phyloP scores from a whole-genome alignment of 1,139 yeast genomes.

The Candida pseudoviswanathii region DNA sequence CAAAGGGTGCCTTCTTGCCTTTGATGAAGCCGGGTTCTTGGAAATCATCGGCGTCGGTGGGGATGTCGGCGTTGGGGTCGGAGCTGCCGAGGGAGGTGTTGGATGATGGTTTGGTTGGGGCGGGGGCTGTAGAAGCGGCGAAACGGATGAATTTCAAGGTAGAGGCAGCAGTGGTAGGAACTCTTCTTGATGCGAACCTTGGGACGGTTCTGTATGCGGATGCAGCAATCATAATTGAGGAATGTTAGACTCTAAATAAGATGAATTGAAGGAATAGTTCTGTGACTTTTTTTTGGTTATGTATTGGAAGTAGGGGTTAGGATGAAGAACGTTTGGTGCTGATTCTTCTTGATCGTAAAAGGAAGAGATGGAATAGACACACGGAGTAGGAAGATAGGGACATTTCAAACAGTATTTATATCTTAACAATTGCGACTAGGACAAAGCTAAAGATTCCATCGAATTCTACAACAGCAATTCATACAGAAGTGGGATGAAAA shows the following conservation, averaged over 20 bases:
- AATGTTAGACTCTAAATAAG: background rate
- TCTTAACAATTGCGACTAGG: background rate
- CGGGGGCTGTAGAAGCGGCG: background rate
- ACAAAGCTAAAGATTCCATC: background rate
- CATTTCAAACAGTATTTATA: background rate
- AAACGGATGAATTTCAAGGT: slow-evolving; percentile 3
- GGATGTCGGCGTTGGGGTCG: background rate
- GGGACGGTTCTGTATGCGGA: slow-evolving; percentile 1
- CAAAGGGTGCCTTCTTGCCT: slow-evolving; percentile 14
- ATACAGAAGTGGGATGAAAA: background rate
- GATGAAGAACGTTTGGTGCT: too few species aligned
- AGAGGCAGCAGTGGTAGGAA: background rate
- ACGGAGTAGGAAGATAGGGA: background rate
- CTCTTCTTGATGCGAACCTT: background rate
- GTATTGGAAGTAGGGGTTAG: background rate
- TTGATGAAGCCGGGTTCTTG: slow-evolving; percentile 3
- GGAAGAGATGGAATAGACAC: background rate
- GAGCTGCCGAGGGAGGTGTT: too few species aligned
- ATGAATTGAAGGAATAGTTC: too few species aligned
- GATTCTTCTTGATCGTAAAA: background rate
- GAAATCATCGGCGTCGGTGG: background rate
- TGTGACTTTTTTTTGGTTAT: background rate
- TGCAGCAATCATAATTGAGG: slow-evolving; percentile 2
- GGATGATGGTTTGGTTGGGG: background rate
- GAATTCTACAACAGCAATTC: background rate